Evolutionary conservation across 331 rosid species (phyloP).

Genomic region (Cucumis variabilis): DNA sequence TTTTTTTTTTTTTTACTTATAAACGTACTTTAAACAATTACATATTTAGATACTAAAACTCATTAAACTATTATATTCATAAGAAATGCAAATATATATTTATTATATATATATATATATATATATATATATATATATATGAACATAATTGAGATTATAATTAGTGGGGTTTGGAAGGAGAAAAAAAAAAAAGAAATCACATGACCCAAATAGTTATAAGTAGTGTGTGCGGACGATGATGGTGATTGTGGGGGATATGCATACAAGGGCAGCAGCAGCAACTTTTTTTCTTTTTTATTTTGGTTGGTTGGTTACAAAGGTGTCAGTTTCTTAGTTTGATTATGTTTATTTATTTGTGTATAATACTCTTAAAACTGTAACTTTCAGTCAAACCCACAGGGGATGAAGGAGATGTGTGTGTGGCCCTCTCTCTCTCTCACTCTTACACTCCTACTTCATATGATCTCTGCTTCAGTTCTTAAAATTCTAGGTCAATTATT

Average conservation of each 20-base stretch:
- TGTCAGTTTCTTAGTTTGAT: background rate
- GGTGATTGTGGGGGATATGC: background rate
- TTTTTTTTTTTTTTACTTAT: no score
- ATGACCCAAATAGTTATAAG: background rate
- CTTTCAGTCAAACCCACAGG: background rate
- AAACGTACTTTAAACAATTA: no score
- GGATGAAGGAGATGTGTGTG: no score
- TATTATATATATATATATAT: no score
- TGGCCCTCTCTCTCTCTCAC: no score
- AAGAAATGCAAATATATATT: no score
- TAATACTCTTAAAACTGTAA: background rate
- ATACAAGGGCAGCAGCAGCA: background rate
- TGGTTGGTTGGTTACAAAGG: background rate
- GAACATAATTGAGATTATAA: background rate
- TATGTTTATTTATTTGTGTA: background rate
- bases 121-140: no score
- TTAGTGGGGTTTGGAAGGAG: background rate
- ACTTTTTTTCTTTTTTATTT: background rate
- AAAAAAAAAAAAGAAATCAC: background rate
- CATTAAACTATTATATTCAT: no score
- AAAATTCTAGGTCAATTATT: background rate
- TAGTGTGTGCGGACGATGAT: background rate
- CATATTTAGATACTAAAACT: no score
- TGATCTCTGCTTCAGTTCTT: background rate
- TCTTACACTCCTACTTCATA: no score